A percentile compares a stretch with the other conserved stretches of the same genome.
phyloP scores from a whole-genome alignment of 768 basidiomycete genomes.

The Atractiella rhizophila region DNA sequence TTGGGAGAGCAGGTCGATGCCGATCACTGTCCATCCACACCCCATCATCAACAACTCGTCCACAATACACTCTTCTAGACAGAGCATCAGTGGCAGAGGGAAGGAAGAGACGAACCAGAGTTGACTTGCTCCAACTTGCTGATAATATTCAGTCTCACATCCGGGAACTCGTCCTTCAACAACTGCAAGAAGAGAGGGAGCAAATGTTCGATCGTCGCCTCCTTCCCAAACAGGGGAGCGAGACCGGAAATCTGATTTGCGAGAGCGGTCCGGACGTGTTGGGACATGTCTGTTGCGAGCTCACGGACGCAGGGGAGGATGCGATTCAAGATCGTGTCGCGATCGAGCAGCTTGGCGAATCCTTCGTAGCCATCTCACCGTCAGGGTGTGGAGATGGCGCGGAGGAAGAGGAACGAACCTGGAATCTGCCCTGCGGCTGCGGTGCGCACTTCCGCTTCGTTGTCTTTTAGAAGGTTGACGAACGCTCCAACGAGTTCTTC shows the following conservation, averaged over 20 bases:
- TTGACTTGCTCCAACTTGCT: slow-evolving; percentile 95
- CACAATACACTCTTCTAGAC: neutral
- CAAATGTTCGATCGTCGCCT: slow-evolving; percentile 85
- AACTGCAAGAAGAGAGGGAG: slow-evolving; percentile 86
- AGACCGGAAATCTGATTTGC: slow-evolving; percentile 90
- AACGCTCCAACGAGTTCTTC: slow-evolving; percentile 85
- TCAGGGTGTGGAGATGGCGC: slow-evolving; percentile 5
- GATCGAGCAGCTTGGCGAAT: slow-evolving; percentile 77
- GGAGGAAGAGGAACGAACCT: slow-evolving; percentile 29
- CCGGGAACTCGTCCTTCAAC: slow-evolving; percentile 94
- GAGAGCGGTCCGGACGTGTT: slow-evolving; percentile 88
- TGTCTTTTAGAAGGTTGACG: slow-evolving; percentile 82
- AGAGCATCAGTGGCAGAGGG: too few relatives aligned
- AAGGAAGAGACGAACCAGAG: slow-evolving; percentile 32
- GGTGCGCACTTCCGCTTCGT: slow-evolving; percentile 93
- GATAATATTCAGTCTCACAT: slow-evolving; percentile 90
- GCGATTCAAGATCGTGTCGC: slow-evolving; percentile 73
- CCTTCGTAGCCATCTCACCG: slow-evolving; percentile 38
- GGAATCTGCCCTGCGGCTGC: slow-evolving; percentile 91
- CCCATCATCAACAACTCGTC: neutral
- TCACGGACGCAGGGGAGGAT: slow-evolving; percentile 88
- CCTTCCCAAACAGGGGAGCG: slow-evolving; percentile 75
- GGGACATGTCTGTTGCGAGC: slow-evolving; percentile 71
- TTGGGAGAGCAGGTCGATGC: slow-evolving; percentile 77
- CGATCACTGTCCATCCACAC: slow-evolving; percentile 47